Evolutionary conservation across 495 filamentous ascomycete species (phyloP), one percentile per base, ranked within the genome.

Genomic region (Ascodesmis nigricans): DNA sequence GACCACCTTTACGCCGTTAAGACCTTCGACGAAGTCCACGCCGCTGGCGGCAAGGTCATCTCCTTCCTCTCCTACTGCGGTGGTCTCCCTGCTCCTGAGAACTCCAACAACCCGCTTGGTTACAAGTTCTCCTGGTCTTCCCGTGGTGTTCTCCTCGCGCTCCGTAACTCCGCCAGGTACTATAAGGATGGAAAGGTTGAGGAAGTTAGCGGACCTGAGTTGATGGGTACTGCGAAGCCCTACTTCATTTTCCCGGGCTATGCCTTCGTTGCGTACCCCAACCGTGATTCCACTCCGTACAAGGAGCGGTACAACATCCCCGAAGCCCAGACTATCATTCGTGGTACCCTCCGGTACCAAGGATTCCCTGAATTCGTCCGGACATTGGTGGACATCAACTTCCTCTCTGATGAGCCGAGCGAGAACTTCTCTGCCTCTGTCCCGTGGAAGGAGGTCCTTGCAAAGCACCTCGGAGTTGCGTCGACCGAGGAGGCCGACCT

Each of bases 61-160:
- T 64, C 63, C 22, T 93, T 95, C 65, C 52, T 77, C 17, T 78
- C 71, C 13, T 93, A 78, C 64, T 95, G 90, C 42, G 81, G 87
- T 48, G 87, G 84, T 38, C 65, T 84, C 0, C 75, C 75, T 7
- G 71, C 78, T 3, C 78, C 79, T 20, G 83, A 91, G 55, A 62
- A 63, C 56, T 80, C 77, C 7, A 74, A 73, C 54, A 93, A 93
- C 61, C 84, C 87, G 18, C 63, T 92, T 15, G 84, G 87, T 24
- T 97, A 91, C 66, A 92, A 93, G 60, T 93, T 92, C 66, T 78
- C 73, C 9, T 84, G 77, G 74, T 75, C 67, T 22, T 68, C 71
- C 44, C 70, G 87, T 33, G 87, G 87, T 47, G 81, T 91, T 31
- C 63, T 95, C 2, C 63, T 97, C 7, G 82, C 87, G 5, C 60